These are phyloP conservation scores for Coemansia erecta DNA, from an alignment of 192 early-diverging fungal genomes.

Conservation along the genomic window DNA sequence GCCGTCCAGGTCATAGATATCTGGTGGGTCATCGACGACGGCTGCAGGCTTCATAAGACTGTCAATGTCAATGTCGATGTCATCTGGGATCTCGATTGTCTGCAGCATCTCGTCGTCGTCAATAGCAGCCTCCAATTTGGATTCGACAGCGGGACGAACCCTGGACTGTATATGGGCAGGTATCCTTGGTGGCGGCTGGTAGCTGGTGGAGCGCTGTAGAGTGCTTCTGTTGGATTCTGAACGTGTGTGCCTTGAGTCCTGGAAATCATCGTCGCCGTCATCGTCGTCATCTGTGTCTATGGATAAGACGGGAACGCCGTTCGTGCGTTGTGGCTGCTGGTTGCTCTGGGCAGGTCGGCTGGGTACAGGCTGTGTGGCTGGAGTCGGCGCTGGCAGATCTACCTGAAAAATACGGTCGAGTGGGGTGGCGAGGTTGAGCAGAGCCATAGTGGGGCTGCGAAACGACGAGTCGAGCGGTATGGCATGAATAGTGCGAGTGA, in stretches of 20 bases:
- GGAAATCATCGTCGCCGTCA: constrained; percentile 39
- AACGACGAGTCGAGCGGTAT: constrained; percentile 6
- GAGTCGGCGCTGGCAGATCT: not conserved
- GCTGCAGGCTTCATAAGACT: not conserved
- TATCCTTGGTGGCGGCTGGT: no score
- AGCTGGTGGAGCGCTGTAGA: no score
- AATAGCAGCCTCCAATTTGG: no score
- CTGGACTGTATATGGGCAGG: no score
- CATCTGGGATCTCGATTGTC: constrained; percentile 39
- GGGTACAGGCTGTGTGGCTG: not conserved
- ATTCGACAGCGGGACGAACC: no score
- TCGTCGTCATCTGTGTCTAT: constrained; percentile 19
- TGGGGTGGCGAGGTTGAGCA: constrained; percentile 33
- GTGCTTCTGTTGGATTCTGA: no score
- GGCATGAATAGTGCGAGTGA: constrained; percentile 8
- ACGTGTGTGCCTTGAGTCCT: no score
- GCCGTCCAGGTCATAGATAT: constrained; percentile 31
- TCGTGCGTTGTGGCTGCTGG: not conserved
- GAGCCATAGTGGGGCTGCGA: constrained; percentile 13
- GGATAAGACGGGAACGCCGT: not conserved
- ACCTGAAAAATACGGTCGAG: constrained; percentile 20
- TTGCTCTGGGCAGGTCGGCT: not conserved
- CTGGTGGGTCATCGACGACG: constrained; percentile 19
- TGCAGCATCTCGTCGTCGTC: constrained; percentile 19
- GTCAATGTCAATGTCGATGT: constrained; percentile 8